Conservation (phyloP, 2,329 filamentous ascomycete genomes). For the Penicillium sp. region DNA sequence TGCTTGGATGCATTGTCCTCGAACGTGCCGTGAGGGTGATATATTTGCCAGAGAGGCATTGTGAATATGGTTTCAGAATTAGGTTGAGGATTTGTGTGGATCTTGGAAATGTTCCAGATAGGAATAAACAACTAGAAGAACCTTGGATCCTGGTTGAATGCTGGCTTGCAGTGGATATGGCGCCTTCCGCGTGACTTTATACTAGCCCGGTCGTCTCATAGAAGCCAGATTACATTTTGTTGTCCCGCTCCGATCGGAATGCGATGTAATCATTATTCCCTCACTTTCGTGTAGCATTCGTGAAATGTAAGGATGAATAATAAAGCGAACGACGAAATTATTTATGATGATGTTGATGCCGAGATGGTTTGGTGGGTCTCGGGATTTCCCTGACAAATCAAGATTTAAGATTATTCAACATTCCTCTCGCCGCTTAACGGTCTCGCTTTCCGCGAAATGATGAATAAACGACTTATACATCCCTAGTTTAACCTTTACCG, state of each 20-base stretch:
- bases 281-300: background rate
- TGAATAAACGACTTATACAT: background rate
- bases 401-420: background rate
- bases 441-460: background rate
- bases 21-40: conserved; percentile 17
- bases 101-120: background rate
- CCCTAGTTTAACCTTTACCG: background rate
- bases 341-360: background rate
- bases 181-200: no score
- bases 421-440: background rate
- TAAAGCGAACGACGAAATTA: background rate
- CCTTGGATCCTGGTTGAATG: no score
- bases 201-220: background rate
- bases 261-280: background rate
- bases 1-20: conserved; percentile 10
- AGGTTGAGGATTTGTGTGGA: background rate
- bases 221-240: background rate
- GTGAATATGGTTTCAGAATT: background rate
- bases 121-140: no score
- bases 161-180: no score
- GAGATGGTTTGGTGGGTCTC: background rate
- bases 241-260: background rate
- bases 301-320: background rate
- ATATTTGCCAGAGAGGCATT: conserved; percentile 24
- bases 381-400: background rate